Percentiles rank a stretch among this genome's conserved stretches.
phyloP scores from a whole-genome alignment of 2,329 filamentous ascomycete species.

The Aspergillus jensenii region DNA sequence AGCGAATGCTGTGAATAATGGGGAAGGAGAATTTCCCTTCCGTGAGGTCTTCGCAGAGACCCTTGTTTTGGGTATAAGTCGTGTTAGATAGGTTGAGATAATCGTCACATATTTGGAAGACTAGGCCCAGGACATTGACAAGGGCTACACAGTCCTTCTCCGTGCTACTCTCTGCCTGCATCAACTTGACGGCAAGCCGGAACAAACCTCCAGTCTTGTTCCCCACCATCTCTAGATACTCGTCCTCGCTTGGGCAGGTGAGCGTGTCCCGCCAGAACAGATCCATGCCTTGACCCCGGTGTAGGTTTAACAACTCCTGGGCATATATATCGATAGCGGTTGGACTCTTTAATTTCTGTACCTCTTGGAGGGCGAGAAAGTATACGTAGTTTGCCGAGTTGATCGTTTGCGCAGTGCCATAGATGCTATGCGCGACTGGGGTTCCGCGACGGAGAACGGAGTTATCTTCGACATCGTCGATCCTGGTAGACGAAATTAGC shows the following conservation, averaged over 20 bases:
- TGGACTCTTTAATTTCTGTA: slow-evolving; percentile 41
- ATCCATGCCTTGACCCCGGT: slow-evolving; percentile 50
- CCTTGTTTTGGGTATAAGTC: slow-evolving; percentile 86
- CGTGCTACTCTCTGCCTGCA: slow-evolving; percentile 43
- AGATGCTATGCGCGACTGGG: slow-evolving; percentile 51
- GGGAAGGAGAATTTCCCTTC: slow-evolving; percentile 98
- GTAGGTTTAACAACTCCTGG: slow-evolving; percentile 47
- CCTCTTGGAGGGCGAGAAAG: slow-evolving; percentile 45
- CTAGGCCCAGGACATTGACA: slow-evolving; percentile 58
- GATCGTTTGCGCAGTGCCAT: slow-evolving; percentile 52
- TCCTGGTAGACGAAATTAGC: slow-evolving; percentile 22
- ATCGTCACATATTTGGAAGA: slow-evolving; percentile 61
- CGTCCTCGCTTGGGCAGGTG: slow-evolving; percentile 47
- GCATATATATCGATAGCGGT: slow-evolving; percentile 45
- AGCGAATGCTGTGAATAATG: slow-evolving; percentile 84
- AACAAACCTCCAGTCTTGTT: slow-evolving; percentile 52
- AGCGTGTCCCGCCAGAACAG: slow-evolving; percentile 50
- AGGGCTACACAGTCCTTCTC: slow-evolving; percentile 57
- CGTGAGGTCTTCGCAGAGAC: slow-evolving; percentile 89
- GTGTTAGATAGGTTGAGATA: slow-evolving; percentile 77
- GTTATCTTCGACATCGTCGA: slow-evolving; percentile 53
- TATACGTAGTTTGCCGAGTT: slow-evolving; percentile 53
- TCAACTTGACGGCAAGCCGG: slow-evolving; percentile 45
- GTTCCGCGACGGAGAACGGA: slow-evolving; percentile 50
- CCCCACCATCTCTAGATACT: slow-evolving; percentile 51